These are phyloP conservation scores for Nicotiana obtusifolia DNA, from an alignment of 257 asterid genomes.

Conservation along the genomic window DNA sequence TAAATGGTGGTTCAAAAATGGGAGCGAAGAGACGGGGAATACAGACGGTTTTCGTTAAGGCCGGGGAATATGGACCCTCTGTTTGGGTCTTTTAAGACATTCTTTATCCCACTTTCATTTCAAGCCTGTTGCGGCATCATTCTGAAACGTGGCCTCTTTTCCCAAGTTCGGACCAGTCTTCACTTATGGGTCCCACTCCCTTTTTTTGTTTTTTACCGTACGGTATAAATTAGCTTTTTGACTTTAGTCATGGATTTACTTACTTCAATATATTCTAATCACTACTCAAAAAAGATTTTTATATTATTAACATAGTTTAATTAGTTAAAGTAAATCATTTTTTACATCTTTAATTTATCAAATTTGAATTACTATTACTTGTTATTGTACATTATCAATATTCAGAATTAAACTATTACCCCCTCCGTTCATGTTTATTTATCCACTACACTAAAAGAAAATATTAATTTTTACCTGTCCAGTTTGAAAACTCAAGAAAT, in stretches of 20 bases:
- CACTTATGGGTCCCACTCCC: neutral
- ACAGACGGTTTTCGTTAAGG: neutral
- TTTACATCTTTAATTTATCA: too few relatives aligned
- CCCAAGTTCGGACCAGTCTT: neutral
- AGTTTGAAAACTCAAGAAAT: too few relatives aligned
- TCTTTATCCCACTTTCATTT: neutral
- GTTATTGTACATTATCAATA: too few relatives aligned
- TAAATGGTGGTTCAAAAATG: neutral
- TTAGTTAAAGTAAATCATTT: too few relatives aligned
- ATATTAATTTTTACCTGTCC: too few relatives aligned
- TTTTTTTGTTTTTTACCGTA: neutral
- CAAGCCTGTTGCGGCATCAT: neutral
- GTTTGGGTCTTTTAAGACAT: conserved; percentile 21
- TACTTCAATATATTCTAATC: neutral
- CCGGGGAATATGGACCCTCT: conserved; percentile 21
- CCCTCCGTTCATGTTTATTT: too few relatives aligned
- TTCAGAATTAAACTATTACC: too few relatives aligned
- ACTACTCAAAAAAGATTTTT: neutral
- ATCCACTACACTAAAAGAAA: too few relatives aligned
- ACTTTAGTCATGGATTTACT: neutral
- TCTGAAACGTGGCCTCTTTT: neutral
- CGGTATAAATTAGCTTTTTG: neutral
- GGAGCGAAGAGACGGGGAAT: neutral
- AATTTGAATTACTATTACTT: too few relatives aligned
- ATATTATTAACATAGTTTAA: too few relatives aligned